These are phyloP conservation scores for Citrus australasica DNA, from an alignment of 345 rosid genomes.

Conservation along the genomic window DNA sequence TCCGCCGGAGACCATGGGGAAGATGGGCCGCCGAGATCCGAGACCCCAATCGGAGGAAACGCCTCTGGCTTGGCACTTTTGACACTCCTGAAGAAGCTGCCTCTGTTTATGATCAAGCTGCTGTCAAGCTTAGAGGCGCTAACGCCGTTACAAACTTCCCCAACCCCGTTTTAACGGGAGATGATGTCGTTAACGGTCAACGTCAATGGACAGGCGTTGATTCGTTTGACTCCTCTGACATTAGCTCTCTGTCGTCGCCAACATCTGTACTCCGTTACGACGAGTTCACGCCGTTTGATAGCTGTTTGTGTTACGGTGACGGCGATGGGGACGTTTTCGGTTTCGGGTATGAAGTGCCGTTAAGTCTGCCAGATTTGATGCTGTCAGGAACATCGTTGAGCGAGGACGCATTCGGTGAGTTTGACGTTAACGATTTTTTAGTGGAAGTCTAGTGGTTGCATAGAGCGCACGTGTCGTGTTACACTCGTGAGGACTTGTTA, in stretches of 20 bases:
- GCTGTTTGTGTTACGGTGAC: constrained; percentile 3
- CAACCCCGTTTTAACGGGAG: constrained; percentile 18
- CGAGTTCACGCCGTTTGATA: constrained; percentile 12
- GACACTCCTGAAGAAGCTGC: constrained; percentile 64
- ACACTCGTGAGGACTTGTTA: background rate
- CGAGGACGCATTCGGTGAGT: constrained; percentile 18
- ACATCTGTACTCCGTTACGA: constrained; percentile 34
- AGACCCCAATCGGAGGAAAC: constrained; percentile 26
- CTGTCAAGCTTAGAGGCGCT: constrained; percentile 42
- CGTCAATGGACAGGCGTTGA: background rate
- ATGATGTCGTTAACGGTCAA: background rate
- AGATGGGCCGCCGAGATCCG: constrained; percentile 68
- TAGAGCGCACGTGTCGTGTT: background rate
- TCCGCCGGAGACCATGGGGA: constrained; percentile 66
- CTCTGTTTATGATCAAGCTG: constrained; percentile 48
- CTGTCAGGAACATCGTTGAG: background rate
- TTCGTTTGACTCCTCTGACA: background rate
- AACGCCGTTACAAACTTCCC: constrained; percentile 56
- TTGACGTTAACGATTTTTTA: constrained; percentile 33
- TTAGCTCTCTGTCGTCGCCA: constrained; percentile 20
- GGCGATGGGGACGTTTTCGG: constrained; percentile 23
- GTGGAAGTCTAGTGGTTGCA: constrained; percentile 14
- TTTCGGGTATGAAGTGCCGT: constrained; percentile 22
- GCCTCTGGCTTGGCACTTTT: constrained; percentile 56
- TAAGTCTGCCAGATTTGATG: constrained; percentile 7